Base-by-base conservation (phyloP, 164 flowering plant genomes). In the Dillenia turbinata region DNA sequence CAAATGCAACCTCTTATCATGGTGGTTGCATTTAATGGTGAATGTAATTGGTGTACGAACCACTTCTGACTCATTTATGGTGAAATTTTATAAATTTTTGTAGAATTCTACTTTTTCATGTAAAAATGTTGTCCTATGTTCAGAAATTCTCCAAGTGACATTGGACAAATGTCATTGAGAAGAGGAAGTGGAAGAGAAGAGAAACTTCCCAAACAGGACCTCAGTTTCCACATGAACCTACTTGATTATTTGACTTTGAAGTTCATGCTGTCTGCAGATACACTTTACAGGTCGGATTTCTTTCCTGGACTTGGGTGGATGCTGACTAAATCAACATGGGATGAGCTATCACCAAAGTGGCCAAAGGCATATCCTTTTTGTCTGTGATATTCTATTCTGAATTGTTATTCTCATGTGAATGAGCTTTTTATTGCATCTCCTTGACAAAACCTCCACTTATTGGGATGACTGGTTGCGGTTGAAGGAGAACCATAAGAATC, bases 231-330 rank as follows among this genome's bases (percentile, higher is more conserved):
- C 40, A 33, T 4, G 40, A 33, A 33, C 0, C 40, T 33, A 4
- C 40, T 3, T 46, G 26, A 10, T 57, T 57, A n/a, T 56, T 26
- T 67, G 9, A 24, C 62, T 13, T 59, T 48, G 14, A 57, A 10
- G 71, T 49, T 71, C 54, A 56, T 61, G 22, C 58, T 46, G 48
- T 63, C 58, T 78, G 78, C 90, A 94, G 99, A 87, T 80, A 75
- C 64, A 65, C 96, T 92, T 59, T 92, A 89, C 66, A 92, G 97
- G 14, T 95, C 97, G 54, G 99, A 95, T 76, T 95, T 95, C 74
- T 95, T 95, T 65, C 99, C 97, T 69, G 99, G 99, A 61, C 97
- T 92, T 68, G 97, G 99, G 54, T 95, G 99, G 99, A 95, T 95
- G 97, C 81, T 95, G 52, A 67, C 90, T 44, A 89, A 67, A 74